These are phyloP conservation scores for Torulaspora delbrueckii DNA, from an alignment of 805 yeast genomes.

Conservation along the genomic window DNA sequence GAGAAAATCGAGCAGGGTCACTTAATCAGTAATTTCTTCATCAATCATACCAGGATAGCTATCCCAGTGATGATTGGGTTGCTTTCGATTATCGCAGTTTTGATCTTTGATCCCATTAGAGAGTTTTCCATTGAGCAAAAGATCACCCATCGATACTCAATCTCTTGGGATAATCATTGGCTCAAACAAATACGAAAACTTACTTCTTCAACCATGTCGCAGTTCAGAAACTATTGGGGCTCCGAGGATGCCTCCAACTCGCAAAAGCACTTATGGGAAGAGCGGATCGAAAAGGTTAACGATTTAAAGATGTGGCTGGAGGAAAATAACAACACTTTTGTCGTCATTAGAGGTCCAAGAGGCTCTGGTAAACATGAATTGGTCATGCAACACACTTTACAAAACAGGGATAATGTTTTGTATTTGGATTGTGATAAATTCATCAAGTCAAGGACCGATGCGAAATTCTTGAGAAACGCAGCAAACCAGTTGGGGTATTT, in stretches of 20 bases:
- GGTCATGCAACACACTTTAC: constrained; percentile 62
- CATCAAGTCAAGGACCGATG: constrained; percentile 68
- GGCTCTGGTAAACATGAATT: constrained; percentile 91
- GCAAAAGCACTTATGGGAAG: constrained; percentile 53
- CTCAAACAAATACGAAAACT: constrained; percentile 37
- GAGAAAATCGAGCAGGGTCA: constrained; percentile 51
- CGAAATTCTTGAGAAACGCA: constrained; percentile 57
- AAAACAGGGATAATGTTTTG: constrained; percentile 56
- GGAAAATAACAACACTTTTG: constrained; percentile 87
- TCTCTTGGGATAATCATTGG: constrained; percentile 43
- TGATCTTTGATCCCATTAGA: constrained; percentile 90
- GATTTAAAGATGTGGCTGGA: constrained; percentile 73
- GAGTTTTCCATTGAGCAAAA: constrained; percentile 71
- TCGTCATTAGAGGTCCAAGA: constrained; percentile 84
- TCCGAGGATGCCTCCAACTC: constrained; percentile 29
- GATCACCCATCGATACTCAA: constrained; percentile 54
- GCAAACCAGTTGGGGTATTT: constrained; percentile 82
- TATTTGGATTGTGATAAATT: constrained; percentile 75
- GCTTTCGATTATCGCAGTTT: constrained; percentile 73
- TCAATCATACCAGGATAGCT: constrained; percentile 75
- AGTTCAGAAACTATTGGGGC: constrained; percentile 36
- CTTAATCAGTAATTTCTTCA: constrained; percentile 50
- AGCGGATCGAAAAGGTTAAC: constrained; percentile 60
- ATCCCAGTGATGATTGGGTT: constrained; percentile 76
- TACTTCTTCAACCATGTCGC: constrained; percentile 37